phyloP scores from a whole-genome alignment of 2,329 filamentous ascomycete species.

The Pseudonectria buxi region DNA sequence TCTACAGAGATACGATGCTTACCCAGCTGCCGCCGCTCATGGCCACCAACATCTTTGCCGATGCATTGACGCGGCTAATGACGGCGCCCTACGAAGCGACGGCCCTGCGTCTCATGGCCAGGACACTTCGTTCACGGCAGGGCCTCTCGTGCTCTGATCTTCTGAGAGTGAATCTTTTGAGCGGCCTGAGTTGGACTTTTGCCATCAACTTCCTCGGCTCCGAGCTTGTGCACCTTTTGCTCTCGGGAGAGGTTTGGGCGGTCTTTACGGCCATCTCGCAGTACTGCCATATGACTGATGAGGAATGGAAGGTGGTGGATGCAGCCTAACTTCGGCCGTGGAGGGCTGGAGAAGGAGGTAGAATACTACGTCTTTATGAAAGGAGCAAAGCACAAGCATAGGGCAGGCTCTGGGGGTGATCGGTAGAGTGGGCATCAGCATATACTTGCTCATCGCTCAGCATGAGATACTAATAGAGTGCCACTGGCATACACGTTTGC shows the following conservation, averaged over 20 bases:
- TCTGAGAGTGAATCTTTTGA: conserved; percentile 28
- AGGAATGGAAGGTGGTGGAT: conserved; percentile 36
- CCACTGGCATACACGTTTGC: too few species aligned
- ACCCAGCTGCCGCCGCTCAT: conserved; percentile 43
- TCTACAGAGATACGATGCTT: conserved; percentile 43
- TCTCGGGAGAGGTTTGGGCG: conserved; percentile 41
- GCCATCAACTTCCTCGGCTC: conserved; percentile 39
- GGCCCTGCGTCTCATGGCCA: conserved; percentile 38
- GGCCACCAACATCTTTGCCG: conserved; percentile 41
- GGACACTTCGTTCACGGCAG: conserved; percentile 32
- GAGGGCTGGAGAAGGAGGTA: too few species aligned
- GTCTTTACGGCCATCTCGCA: conserved; percentile 31
- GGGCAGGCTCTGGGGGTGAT: too few species aligned
- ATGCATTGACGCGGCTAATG: conserved; percentile 35
- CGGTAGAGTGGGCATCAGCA: too few species aligned
- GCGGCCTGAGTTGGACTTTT: conserved; percentile 32
- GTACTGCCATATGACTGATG: conserved; percentile 35
- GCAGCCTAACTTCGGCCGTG: too few species aligned
- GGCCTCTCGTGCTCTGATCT: conserved; percentile 35
- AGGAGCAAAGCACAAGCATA: too few species aligned
- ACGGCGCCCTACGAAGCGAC: conserved; percentile 42
- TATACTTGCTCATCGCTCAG: too few species aligned
- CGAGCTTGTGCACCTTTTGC: conserved; percentile 38
- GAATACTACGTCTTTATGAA: too few species aligned
- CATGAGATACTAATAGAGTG: too few species aligned